Conservation (phyloP, 306 rosid genomes). For the Pueraria montana region DNA sequence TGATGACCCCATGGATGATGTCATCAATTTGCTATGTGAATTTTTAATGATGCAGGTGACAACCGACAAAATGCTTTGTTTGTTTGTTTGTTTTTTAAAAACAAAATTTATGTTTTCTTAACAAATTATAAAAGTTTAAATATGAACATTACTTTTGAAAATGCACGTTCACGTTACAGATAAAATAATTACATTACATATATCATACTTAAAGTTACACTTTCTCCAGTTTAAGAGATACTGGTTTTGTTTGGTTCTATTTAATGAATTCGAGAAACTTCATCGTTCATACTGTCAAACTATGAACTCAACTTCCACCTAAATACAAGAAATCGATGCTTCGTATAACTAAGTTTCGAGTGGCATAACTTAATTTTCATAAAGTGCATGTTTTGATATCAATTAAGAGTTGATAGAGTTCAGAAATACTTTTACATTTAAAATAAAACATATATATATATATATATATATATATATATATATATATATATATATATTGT, state of each 20-base stretch:
- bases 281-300: background rate
- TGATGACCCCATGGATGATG: constrained; percentile 33
- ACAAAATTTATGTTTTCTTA: background rate
- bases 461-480: too few species aligned
- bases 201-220: background rate
- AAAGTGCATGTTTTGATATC: too few species aligned
- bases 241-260: background rate
- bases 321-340: background rate
- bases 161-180: background rate
- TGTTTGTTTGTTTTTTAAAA: background rate
- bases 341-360: background rate
- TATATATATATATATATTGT: too few species aligned
- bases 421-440: too few species aligned
- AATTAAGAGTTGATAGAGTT: too few species aligned
- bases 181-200: background rate
- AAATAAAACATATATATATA: too few species aligned
- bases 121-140: background rate
- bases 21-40: background rate
- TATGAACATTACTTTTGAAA: background rate
- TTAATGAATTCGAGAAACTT: background rate
- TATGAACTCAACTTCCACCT: background rate
- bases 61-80: background rate
- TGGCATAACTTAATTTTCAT: background rate
- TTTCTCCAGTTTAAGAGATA: background rate
- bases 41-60: background rate